Evolutionary conservation across 140 eudicot species (phyloP), one percentile per base, ranked within the genome.

Genomic region (Ambrosia hybrid): DNA sequence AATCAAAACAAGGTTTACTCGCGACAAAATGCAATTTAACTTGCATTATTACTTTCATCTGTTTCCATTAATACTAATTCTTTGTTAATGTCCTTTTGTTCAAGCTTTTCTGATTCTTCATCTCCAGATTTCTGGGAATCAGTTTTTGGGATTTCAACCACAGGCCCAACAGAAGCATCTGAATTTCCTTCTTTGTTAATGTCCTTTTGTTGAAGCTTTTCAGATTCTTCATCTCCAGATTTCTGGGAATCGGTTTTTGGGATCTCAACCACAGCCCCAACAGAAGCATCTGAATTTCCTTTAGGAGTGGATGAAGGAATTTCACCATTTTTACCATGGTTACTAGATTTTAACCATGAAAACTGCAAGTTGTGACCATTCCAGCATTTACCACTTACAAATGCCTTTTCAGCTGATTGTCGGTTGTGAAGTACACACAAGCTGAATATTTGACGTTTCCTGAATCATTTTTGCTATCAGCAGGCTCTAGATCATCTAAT

Each of bases 331-430:
- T 87, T 88, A 72, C 80, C 61, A 57, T 53, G 34, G 68, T 69
- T 78, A 72, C 68, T 79, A 72, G 90, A 57, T n/a, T 83, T 74
- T 74, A 87, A 58, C 98, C 98, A 93, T 60, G 70, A 69, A 76
- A 93, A 93, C 65, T 84, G 96, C 80, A 93, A 75, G 75, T 69
- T 90, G 73, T 90, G 91, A 53, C 91, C 96, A 21, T 90, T 85
- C 95, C 88, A 90, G 70, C 83, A 74, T 83, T 80, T 92, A 37
- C 95, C 96, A 83, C 73, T 82, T 34, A 58, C 57, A 78, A 85
- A 92, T 48, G 96, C 98, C 87, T 64, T 87, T 80, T 92, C 98
- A 67, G 96, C 98, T 68, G 89, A 65, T 38, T 76, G 87, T 2
- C 98, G 85, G 90, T 83, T 33, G 83, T 74, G 73, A 92, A 92